phyloP scores from a whole-genome alignment of 345 rosid species.

The Salix exigua region DNA sequence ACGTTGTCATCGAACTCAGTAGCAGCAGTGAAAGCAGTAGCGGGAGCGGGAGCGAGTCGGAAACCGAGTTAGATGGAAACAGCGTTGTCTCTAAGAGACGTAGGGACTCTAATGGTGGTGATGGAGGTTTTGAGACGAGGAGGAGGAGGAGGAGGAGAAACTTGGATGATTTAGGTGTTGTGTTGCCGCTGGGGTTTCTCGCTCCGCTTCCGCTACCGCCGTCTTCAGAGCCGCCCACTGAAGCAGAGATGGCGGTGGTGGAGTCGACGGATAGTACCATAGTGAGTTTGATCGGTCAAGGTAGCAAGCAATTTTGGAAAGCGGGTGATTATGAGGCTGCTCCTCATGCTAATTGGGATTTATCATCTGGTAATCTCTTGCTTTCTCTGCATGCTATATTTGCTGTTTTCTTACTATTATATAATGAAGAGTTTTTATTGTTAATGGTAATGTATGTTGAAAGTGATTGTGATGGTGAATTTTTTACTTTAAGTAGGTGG shows the following conservation, averaged over 20 bases:
- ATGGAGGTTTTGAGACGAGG: constrained; percentile 18
- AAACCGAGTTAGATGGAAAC: constrained; percentile 35
- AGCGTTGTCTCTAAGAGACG: constrained; percentile 23
- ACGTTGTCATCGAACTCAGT: constrained; percentile 51
- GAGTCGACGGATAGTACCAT: neutral
- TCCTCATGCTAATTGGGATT: constrained; percentile 43
- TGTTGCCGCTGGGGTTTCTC: constrained; percentile 47
- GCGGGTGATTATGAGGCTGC: constrained; percentile 80
- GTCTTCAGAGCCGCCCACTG: constrained; percentile 8
- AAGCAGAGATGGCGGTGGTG: neutral
- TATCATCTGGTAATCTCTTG: constrained; percentile 43
- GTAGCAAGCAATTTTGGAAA: constrained; percentile 83
- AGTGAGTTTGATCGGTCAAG: constrained; percentile 6
- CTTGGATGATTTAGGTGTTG: constrained; percentile 25
- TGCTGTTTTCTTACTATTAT: neutral
- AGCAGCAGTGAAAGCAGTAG: constrained; percentile 24
- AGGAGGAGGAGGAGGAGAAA: constrained; percentile 19
- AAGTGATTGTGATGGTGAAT: neutral
- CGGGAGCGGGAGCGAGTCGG: constrained; percentile 49
- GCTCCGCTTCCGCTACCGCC: constrained; percentile 35
- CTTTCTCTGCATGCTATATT: neutral
- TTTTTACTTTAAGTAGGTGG: constrained; percentile 44
- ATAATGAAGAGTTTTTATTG: neutral
- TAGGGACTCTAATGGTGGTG: constrained; percentile 14
- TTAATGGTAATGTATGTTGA: neutral